Evolutionary conservation across 192 early-diverging fungal species (phyloP), one percentile per base, ranked within the genome.

Genomic region (Backusella circina): DNA sequence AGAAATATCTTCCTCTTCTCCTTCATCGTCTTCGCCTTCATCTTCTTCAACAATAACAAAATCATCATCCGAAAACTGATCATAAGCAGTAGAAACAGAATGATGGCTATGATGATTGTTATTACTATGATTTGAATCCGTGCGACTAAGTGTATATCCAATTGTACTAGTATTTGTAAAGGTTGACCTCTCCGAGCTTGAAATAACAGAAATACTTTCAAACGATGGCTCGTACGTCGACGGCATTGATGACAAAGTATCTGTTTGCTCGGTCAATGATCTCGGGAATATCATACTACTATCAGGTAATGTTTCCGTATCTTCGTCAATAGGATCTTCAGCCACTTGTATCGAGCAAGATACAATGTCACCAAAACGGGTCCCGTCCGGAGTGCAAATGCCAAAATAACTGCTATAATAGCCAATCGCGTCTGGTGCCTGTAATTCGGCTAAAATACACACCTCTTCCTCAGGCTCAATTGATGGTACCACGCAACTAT

Each of bases 281-380:
- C 65, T 33, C 28, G 65, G 65, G 65, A 33, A 67, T 26, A 35
- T 67, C 31, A 67, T 67, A 67, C 33, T 67, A 35, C 28, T 67
- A 30, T 33, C 65, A 67, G 69, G 23, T 23, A 70, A 15, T 18
- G n/a, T 70, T 41, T 47, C 23, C 0, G 16, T 47, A 47, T 47
- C 44, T 47, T 28, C n/a, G 5, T 47, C 69, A 44, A 18, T 41
- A 5, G 33, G 39, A 28, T 61, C 54, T 23, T 61, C 65, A 44
- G 69, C 21, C 16, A 93, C 92, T 18, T 73, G 51, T 50, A 93
- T 86, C 28, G 86, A 82, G 70, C 92, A 93, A 91, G 91, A 93
- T 38, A 92, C 47, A 30, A 81, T 80, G 64, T 91, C 84, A 6
- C 92, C 92, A 82, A 93, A 93, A 47, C 84, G 84, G 32, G 81